A percentile compares a stretch with the other conserved stretches of the same genome.
Evolutionary conservation across 345 rosid genomes (phyloP).

Genomic region (Lepidium didymum): DNA sequence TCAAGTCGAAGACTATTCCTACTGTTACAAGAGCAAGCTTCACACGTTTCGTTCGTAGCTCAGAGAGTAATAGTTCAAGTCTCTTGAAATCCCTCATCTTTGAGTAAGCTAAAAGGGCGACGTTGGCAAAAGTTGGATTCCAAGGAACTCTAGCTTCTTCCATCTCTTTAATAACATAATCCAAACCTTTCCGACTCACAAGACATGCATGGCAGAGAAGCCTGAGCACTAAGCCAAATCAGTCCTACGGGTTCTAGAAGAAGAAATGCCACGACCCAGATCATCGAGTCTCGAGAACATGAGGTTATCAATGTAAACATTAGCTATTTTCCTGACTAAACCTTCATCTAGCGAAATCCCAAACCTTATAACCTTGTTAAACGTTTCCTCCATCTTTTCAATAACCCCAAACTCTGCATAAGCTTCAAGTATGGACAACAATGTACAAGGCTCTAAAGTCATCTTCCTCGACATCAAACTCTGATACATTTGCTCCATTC

Average conservation of each 20-base stretch:
- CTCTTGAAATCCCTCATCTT: slow-evolving; percentile 51
- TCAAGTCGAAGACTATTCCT: slow-evolving; percentile 49
- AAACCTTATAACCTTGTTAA: slow-evolving; percentile 27
- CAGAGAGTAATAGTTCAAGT: slow-evolving; percentile 32
- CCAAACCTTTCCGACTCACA: slow-evolving; percentile 60
- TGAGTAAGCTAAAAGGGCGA: slow-evolving; percentile 38
- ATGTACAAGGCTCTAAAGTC: slow-evolving; percentile 40
- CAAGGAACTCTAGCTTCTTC: slow-evolving; percentile 42
- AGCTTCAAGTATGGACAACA: slow-evolving; percentile 56
- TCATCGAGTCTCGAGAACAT: slow-evolving; percentile 69
- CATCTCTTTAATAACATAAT: slow-evolving; percentile 43
- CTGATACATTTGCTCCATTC: slow-evolving; percentile 48
- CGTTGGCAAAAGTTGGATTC: slow-evolving; percentile 45
- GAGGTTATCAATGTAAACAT: slow-evolving; percentile 44
- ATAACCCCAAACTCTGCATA: slow-evolving; percentile 51
- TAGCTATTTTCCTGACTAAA: slow-evolving; percentile 51
- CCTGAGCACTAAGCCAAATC: slow-evolving; percentile 56
- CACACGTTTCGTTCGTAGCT: slow-evolving; percentile 26
- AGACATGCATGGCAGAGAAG: slow-evolving; percentile 55
- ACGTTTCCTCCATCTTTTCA: slow-evolving; percentile 52
- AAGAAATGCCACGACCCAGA: slow-evolving; percentile 38
- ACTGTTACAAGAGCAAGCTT: slow-evolving; percentile 62
- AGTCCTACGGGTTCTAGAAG: slow-evolving; percentile 33
- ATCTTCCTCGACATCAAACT: slow-evolving; percentile 42
- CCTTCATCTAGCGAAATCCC: slow-evolving; percentile 38